These are phyloP conservation scores for Funneliformis caledonium DNA, from an alignment of 371 early-diverging fungal genomes.

Conservation along the genomic window DNA sequence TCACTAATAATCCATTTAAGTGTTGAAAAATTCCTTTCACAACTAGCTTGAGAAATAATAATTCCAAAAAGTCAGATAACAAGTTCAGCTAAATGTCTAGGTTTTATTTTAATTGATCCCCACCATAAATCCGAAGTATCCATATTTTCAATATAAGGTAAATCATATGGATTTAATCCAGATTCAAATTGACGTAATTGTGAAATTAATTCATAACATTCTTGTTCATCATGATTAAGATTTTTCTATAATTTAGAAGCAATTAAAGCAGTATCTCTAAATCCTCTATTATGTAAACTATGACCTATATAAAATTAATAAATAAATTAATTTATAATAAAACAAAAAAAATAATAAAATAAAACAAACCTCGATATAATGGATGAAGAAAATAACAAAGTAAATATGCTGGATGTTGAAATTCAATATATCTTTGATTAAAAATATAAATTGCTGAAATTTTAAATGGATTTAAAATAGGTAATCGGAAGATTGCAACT, in stretches of 20 bases:
- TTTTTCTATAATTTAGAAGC: neutral
- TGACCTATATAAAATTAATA: too few relatives aligned
- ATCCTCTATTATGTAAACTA: too few relatives aligned
- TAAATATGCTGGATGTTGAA: neutral
- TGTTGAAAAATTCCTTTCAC: slow-evolving; percentile 10
- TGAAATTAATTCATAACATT: neutral
- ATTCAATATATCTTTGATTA: slow-evolving; percentile 1
- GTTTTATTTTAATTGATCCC: too few relatives aligned
- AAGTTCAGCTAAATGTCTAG: neutral
- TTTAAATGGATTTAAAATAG: neutral
- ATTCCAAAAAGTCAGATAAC: neutral
- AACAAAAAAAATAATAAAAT: neutral
- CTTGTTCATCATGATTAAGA: neutral
- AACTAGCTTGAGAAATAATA: neutral
- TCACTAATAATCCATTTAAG: slow-evolving; percentile 3
- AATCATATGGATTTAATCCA: neutral
- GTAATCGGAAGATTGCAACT: neutral
- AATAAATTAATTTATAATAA: too few relatives aligned
- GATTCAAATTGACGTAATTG: neutral
- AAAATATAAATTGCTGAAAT: neutral
- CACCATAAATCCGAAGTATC: too few relatives aligned
- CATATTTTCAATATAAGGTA: neutral
- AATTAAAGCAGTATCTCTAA: neutral
- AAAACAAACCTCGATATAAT: neutral
- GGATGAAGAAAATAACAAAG: neutral